Conservation (phyloP, 768 basidiomycete species). For the Kwoniella sp. region DNA sequence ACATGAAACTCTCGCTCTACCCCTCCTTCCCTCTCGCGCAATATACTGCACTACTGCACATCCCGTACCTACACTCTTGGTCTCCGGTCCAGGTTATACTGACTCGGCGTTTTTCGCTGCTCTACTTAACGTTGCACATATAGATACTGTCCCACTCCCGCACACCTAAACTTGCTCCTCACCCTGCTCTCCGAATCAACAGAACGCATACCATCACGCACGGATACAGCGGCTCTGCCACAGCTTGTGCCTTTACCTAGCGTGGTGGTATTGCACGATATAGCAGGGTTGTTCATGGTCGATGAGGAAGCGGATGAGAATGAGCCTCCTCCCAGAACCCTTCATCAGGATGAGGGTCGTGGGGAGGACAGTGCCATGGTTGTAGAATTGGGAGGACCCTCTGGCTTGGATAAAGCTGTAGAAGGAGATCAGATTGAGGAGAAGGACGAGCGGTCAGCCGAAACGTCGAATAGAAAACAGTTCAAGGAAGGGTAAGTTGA, state of each 20-base stretch:
- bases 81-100: no score
- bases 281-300: constrained; percentile 40
- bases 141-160: constrained; percentile 40
- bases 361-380: no score
- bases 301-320: constrained; percentile 37
- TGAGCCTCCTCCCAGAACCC: constrained; percentile 22
- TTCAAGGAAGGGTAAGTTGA: constrained; percentile 18
- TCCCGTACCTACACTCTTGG: neutral
- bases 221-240: neutral
- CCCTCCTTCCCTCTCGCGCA: no score
- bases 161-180: constrained; percentile 35
- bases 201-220: neutral
- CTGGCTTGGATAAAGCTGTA: neutral
- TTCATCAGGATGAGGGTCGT: neutral
- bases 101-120: no score
- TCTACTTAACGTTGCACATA: no score
- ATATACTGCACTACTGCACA: no score
- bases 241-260: constrained; percentile 25
- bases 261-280: constrained; percentile 41
- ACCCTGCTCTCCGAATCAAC: constrained; percentile 27
- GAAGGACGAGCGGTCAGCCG: neutral
- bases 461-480: neutral
- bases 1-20: no score
- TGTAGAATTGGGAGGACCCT: no score
- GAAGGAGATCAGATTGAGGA: constrained; percentile 7